A percentile compares a stretch with the other conserved stretches of the same genome.
phyloP scores from a whole-genome alignment of 331 rosid species.

The Pyracantha coccinea region DNA sequence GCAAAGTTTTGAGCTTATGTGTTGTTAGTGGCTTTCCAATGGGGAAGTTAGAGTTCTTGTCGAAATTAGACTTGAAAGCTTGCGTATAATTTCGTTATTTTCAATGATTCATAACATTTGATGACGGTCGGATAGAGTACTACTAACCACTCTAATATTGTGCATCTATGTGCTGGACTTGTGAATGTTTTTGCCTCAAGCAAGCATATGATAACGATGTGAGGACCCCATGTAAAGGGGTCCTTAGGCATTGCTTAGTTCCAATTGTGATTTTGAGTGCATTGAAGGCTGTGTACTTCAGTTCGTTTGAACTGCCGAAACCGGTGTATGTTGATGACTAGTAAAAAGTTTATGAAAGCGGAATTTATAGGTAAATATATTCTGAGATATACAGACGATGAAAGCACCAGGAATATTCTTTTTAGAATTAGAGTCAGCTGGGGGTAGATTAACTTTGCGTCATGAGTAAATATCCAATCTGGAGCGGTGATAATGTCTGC shows the following conservation, averaged over 20 bases:
- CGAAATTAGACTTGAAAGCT: neutral
- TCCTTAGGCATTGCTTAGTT: neutral
- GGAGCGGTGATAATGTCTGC: neutral
- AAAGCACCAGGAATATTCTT: neutral
- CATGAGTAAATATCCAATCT: neutral
- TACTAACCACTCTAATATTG: neutral
- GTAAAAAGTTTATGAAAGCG: neutral
- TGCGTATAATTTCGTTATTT: slow-evolving; percentile 8
- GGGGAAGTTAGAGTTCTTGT: neutral
- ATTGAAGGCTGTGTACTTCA: slow-evolving; percentile 1
- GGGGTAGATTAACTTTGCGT: slow-evolving; percentile 9
- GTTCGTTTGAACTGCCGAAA: slow-evolving; percentile 4
- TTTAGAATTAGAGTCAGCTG: neutral
- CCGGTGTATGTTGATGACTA: slow-evolving; percentile 9
- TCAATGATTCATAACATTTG: neutral
- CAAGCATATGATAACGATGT: neutral
- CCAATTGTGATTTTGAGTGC: neutral
- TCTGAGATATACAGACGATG: neutral
- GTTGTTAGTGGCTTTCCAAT: neutral
- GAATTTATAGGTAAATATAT: slow-evolving; percentile 5
- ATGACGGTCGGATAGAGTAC: neutral
- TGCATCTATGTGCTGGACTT: neutral
- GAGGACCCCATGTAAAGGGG: neutral
- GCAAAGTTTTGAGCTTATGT: neutral
- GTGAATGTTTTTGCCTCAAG: too few species aligned